Evolutionary conservation across 2,329 filamentous ascomycete genomes (phyloP), one percentile per base, ranked within the genome.

Genomic region (Exserohilum rostratum): DNA sequence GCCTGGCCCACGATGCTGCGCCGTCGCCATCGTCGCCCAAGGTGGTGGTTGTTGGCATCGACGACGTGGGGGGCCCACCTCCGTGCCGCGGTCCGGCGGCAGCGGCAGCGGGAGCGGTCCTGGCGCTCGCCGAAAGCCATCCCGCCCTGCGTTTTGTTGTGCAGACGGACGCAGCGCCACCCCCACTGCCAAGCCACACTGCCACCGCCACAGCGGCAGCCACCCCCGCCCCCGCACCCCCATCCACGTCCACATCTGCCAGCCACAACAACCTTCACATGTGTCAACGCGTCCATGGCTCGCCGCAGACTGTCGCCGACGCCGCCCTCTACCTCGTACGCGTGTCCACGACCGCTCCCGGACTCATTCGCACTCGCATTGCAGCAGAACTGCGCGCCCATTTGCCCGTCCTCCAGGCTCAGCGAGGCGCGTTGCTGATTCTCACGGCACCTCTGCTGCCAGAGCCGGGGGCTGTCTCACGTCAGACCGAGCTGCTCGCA

Each of bases 371-470:
- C 30, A 3, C 30, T 33, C 27, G 25, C 42, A 46, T 46, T n/a
- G 43, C 31, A n/a, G 30, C 43, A 3, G 72, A 75, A 48, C 57
- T 77, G 43, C 50, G 60, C 11, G 66, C 63, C 5, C 71, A 77
- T 52, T 39, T 75, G 2, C 61, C 57, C 13, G 60, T 72, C 6
- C 66, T 78, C 13, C 61, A 68, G 9, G 47, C 50, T 2, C 71
- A 68, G 51, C 45, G 37, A 2, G 29, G 48, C 2, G 62, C 66
- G 6, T 60, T 53, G 22, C 57, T 77, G 10, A 43, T 77, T 10
- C 39, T 76, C 9, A 61, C 66, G 5, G 34, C 62, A n/a, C 59
- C 45, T 5, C 34, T 70, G 3, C 58, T 73, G 2, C 53, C 53
- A 3, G 47, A 51, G 15, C 53, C 51, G n/a, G 45, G 45, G 30